phyloP scores from a whole-genome alignment of 2,329 filamentous ascomycete species.

The Neopestalotiopsis sp. region DNA sequence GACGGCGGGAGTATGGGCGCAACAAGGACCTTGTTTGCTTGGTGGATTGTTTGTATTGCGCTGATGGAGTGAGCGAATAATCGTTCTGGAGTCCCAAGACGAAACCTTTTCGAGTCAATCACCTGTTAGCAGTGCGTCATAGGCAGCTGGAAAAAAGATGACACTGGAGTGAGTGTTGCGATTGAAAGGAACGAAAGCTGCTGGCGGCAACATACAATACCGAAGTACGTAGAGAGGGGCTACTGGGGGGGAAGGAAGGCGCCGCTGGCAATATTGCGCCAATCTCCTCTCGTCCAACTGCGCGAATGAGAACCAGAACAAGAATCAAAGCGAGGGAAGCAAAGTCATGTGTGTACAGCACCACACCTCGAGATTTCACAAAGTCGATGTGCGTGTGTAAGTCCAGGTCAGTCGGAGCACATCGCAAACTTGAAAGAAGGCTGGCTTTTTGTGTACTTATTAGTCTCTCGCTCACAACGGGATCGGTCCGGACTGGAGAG shows the following conservation, averaged over 20 bases:
- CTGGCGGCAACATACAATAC: background rate
- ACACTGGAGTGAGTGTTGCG: background rate
- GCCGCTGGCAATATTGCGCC: background rate
- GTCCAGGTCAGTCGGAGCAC: background rate
- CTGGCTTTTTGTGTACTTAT: slow-evolving; percentile 2
- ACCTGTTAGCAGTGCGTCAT: too few species aligned
- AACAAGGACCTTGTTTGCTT: background rate
- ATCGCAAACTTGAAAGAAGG: background rate
- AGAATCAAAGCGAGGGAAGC: background rate
- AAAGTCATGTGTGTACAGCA: background rate
- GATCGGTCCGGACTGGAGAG: background rate
- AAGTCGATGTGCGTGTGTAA: background rate
- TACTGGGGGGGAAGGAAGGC: background rate
- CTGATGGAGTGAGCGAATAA: background rate
- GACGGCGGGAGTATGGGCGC: background rate
- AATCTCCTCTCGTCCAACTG: background rate
- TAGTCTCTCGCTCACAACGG: background rate
- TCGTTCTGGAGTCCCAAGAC: too few species aligned
- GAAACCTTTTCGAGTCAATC: too few species aligned
- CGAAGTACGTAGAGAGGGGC: background rate
- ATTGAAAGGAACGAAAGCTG: background rate
- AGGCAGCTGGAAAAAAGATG: too few species aligned
- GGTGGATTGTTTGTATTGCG: background rate
- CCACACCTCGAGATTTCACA: background rate
- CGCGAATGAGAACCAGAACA: background rate